phyloP scores from a whole-genome alignment of 345 rosid genomes.

The Populus pruinosa region DNA sequence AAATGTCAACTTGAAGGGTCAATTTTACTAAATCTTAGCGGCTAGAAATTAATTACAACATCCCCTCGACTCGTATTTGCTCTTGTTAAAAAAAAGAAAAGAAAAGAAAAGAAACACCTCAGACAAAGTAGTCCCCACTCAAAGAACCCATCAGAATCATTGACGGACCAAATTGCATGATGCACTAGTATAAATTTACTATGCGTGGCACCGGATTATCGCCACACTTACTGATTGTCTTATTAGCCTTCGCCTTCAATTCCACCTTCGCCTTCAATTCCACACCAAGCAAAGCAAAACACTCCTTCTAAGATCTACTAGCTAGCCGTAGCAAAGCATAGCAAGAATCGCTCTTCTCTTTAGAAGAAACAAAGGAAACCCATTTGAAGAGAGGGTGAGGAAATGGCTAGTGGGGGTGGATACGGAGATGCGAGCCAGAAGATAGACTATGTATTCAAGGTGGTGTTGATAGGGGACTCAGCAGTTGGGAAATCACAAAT shows the following conservation, averaged over 20 bases:
- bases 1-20: no score
- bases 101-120: no score
- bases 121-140: no score
- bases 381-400: background rate
- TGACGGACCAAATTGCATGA: background rate
- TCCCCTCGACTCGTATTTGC: no score
- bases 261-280: background rate
- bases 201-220: background rate
- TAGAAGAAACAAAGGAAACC: background rate
- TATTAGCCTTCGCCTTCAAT: background rate
- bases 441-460: constrained; percentile 50
- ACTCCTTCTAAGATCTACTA: background rate
- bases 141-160: no score
- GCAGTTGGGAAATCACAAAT: constrained; percentile 44
- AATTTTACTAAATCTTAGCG: no score
- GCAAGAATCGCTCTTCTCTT: background rate
- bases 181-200: background rate
- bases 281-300: background rate
- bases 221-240: background rate
- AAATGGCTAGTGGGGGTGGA: constrained; percentile 29
- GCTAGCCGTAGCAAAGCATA: background rate
- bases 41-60: no score
- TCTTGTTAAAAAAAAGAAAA: no score
- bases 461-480: constrained; percentile 44
- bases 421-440: constrained; percentile 37